These are phyloP conservation scores for Piper betle DNA, from an alignment of 164 flowering plant genomes.

Conservation along the genomic window DNA sequence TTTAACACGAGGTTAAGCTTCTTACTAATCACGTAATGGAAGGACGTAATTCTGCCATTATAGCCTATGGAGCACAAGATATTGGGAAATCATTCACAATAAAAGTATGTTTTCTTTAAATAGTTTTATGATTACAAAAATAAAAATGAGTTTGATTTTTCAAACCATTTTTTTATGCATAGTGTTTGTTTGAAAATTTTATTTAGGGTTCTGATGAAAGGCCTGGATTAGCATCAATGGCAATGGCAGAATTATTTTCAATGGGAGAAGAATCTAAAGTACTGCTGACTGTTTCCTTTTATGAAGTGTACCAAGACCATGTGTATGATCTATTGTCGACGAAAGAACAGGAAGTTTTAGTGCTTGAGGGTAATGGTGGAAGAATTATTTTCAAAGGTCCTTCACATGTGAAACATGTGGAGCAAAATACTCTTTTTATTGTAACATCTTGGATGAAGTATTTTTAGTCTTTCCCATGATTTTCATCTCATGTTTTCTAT, in stretches of 20 bases:
- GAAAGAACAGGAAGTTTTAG: slow-evolving; percentile 23
- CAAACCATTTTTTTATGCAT: background rate
- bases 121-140: background rate
- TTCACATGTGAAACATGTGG: slow-evolving; percentile 29
- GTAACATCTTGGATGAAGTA: no score
- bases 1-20: slow-evolving; percentile 43
- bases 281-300: slow-evolving; percentile 36
- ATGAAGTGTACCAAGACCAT: slow-evolving; percentile 43
- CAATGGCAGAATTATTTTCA: slow-evolving; percentile 42
- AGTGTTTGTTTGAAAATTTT: background rate
- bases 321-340: slow-evolving; percentile 42
- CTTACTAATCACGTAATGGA: slow-evolving; percentile 27
- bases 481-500: slow-evolving; percentile 1
- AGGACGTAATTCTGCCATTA: slow-evolving; percentile 35
- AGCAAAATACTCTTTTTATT: background rate
- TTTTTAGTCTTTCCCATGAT: background rate
- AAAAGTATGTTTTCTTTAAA: slow-evolving; percentile 30
- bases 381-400: slow-evolving; percentile 59
- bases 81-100: slow-evolving; percentile 57
- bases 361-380: slow-evolving; percentile 39
- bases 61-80: slow-evolving; percentile 62
- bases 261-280: slow-evolving; percentile 20
- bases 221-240: slow-evolving; percentile 47
- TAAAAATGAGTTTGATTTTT: background rate
- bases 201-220: slow-evolving; percentile 41